Base-by-base conservation (phyloP, 441 rosid species). In the Sinapis alba region DNA sequence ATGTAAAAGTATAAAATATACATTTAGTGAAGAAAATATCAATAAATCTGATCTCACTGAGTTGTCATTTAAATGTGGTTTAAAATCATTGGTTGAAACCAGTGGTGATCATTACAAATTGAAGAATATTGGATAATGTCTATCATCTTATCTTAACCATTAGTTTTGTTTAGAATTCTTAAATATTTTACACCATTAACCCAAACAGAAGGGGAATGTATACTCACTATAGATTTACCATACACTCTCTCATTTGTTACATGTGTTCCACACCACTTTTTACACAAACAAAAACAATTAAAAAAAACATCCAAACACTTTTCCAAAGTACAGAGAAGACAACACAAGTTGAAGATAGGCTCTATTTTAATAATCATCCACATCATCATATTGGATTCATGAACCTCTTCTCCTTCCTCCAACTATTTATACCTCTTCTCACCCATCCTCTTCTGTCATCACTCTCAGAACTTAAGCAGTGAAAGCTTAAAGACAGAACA, bases 361-460 rank as follows among this genome's bases (percentile, higher is more conserved):
- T 16, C 56, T 50, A 50, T 50, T 16, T 16, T 30, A 7, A 70
- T 63, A 69, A 54, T 27, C 19, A 66, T 50, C 69, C 69, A 71
- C 58, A 34, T 66, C 65, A 78, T 68, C 80, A 66, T 19, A 53
- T 58, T 23, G 36, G 70, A 73, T 72, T 67, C 70, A 72, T 72
- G 80, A 65, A 71, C 72, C 76, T 73, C 53, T 36, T 20, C 41
- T 50, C 53, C 21, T 38, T 34, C 53, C 10, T 59, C 58, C 50
- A 45, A 57, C 24, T 72, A 78, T 78, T 67, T 4, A 72, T 19
- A 78, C 5, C 2, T 13, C 74, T 3, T 21, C 45, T 21, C 62
- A 16, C 76, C 19, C 45, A 3, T 3, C 28, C 61, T 65, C 71
- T 64, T 45, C 27, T 41, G 56, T 53, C 74, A 51, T 53, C 60